phyloP scores from a whole-genome alignment of 2,329 filamentous ascomycete species.

The Lasiodiplodia theobromae region DNA sequence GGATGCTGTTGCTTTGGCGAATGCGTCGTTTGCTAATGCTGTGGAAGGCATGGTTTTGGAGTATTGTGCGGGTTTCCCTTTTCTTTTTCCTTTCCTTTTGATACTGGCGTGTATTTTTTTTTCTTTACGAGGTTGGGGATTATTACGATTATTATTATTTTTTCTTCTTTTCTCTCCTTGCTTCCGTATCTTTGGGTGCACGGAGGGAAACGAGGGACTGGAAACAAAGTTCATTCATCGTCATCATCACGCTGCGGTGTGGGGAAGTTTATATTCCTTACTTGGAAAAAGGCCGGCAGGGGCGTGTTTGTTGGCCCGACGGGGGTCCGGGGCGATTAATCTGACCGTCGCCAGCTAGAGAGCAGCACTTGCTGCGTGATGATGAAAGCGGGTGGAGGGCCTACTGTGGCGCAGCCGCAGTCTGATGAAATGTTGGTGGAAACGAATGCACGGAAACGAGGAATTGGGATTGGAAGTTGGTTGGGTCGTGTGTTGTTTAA shows the following conservation, averaged over 20 bases:
- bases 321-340: neutral
- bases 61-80: too few species aligned
- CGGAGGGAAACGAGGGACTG: too few species aligned
- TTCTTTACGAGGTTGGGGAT: too few species aligned
- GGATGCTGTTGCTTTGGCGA: neutral
- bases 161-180: too few species aligned
- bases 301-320: neutral
- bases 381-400: neutral
- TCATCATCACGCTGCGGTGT: neutral
- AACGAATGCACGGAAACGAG: neutral
- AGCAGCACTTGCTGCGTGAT: neutral
- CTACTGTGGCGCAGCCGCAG: neutral
- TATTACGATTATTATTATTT: too few species aligned
- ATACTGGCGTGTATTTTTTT: neutral
- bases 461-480: neutral
- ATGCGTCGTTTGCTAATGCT: neutral
- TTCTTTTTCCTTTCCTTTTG: neutral
- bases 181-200: too few species aligned
- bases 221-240: too few species aligned
- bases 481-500: neutral
- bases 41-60: neutral
- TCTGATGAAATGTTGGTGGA: neutral
- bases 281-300: neutral
- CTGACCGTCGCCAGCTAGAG: neutral
- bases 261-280: neutral